Conservation (phyloP, 2,329 filamentous ascomycete species). For the Volutella citrinella region DNA sequence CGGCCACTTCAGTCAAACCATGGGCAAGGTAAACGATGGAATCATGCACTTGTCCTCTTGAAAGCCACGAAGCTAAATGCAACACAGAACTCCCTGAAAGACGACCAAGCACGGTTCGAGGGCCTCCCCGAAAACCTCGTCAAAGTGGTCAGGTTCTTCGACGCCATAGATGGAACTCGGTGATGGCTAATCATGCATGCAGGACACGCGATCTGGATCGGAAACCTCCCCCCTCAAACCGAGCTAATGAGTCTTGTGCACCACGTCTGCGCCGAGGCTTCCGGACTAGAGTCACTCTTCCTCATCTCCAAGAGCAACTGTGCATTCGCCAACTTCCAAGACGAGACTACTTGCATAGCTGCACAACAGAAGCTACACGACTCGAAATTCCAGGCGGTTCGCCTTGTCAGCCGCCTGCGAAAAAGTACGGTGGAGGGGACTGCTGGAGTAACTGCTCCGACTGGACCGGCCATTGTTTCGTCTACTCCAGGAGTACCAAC, state of each 20-base stretch:
- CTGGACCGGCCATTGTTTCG: slow-evolving; percentile 48
- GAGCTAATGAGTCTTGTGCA: slow-evolving; percentile 82
- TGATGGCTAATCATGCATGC: no score
- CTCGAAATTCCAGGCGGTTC: slow-evolving; percentile 80
- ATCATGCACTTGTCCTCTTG: slow-evolving; percentile 10
- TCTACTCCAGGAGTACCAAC: slow-evolving; percentile 15
- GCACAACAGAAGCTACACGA: slow-evolving; percentile 88
- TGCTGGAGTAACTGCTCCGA: slow-evolving; percentile 49
- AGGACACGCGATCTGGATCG: slow-evolving; percentile 93
- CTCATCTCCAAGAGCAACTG: slow-evolving; percentile 97
- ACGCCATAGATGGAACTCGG: no score
- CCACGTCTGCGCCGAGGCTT: slow-evolving; percentile 79
- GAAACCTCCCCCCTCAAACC: slow-evolving; percentile 83
- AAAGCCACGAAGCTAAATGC: no score
- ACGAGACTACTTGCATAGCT: slow-evolving; percentile 69
- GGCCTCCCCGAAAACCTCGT: slow-evolving; percentile 42
- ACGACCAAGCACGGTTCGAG: slow-evolving; percentile 28
- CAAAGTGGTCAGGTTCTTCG: slow-evolving; percentile 56
- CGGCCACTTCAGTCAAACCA: slow-evolving; percentile 13
- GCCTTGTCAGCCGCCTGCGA: slow-evolving; percentile 80
- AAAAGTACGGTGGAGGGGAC: slow-evolving; percentile 49
- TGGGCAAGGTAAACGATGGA: slow-evolving; percentile 20
- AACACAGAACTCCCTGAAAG: no score
- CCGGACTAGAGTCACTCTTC: slow-evolving; percentile 82
- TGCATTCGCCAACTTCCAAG: slow-evolving; percentile 92